phyloP scores from a whole-genome alignment of 768 basidiomycete species.

The Hericium rajendrae region DNA sequence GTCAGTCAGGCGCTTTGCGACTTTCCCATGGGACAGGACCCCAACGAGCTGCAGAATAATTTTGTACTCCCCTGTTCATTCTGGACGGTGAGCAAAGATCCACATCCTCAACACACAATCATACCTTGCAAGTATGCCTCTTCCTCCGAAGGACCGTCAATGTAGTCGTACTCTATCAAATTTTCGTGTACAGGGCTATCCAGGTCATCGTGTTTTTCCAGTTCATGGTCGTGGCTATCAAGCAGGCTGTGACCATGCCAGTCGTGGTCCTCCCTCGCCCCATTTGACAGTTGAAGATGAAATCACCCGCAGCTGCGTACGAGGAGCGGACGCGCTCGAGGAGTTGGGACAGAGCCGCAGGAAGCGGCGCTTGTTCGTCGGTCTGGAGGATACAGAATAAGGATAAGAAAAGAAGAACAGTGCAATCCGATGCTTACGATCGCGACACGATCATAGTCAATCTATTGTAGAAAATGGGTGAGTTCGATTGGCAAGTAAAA shows the following conservation, averaged over 20 bases:
- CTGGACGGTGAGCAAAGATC: neutral
- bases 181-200: slow-evolving; percentile 28
- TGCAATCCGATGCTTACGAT: slow-evolving; percentile 46
- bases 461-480: slow-evolving; percentile 29
- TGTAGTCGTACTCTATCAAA: slow-evolving; percentile 48
- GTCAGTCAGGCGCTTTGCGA: slow-evolving; percentile 86
- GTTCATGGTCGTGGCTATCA: slow-evolving; percentile 67
- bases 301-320: slow-evolving; percentile 56
- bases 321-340: slow-evolving; percentile 58
- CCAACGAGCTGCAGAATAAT: slow-evolving; percentile 90
- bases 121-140: slow-evolving; percentile 81
- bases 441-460: slow-evolving; percentile 82
- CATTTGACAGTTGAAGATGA: slow-evolving; percentile 98
- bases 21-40: slow-evolving; percentile 84
- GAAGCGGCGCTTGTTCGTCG: slow-evolving; percentile 94
- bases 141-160: slow-evolving; percentile 81
- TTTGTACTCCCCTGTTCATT: slow-evolving; percentile 81
- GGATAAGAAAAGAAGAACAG: neutral
- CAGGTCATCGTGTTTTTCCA: slow-evolving; percentile 40
- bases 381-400: slow-evolving; percentile 44
- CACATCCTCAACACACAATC: slow-evolving; percentile 1
- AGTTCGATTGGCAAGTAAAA: slow-evolving; percentile 1
- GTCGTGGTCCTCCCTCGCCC: slow-evolving; percentile 87
- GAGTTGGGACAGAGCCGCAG: slow-evolving; percentile 73
- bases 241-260: slow-evolving; percentile 85